Percentiles rank a stretch among this genome's conserved stretches.
phyloP scores from a whole-genome alignment of 352 stramenopile genomes.

The Thraustotheca clavata region DNA sequence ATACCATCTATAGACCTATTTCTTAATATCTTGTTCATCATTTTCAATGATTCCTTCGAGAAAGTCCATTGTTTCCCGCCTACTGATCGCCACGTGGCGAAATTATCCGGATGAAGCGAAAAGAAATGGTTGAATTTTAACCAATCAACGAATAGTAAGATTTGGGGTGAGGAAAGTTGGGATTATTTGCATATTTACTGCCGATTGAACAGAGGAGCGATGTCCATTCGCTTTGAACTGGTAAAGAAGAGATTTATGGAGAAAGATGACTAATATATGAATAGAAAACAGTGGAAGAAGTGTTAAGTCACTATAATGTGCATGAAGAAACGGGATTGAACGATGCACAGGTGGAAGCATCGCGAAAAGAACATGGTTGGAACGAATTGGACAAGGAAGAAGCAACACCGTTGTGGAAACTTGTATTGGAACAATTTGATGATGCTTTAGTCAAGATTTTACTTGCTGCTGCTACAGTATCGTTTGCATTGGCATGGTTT shows the following conservation, averaged over 20 bases:
- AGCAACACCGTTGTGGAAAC: slow-evolving; percentile 83
- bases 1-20: no score
- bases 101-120: not conserved
- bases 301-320: slow-evolving; percentile 71
- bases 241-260: not conserved
- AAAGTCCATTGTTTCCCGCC: no score
- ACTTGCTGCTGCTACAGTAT: slow-evolving; percentile 92
- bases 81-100: no score
- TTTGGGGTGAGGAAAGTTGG: not conserved
- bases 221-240: slow-evolving; percentile 18
- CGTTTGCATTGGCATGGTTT: slow-evolving; percentile 89
- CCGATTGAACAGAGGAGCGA: slow-evolving; percentile 1
- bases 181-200: slow-evolving; percentile 5
- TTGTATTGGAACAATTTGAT: slow-evolving; percentile 98
- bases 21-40: no score
- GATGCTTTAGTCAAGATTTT: slow-evolving; percentile 98
- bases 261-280: not conserved
- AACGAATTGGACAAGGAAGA: slow-evolving; percentile 90
- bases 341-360: slow-evolving; percentile 42
- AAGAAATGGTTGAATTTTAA: slow-evolving; percentile 1
- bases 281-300: slow-evolving; percentile 51
- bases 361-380: slow-evolving; percentile 50
- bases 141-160: not conserved
- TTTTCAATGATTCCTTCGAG: no score
- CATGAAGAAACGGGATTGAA: slow-evolving; percentile 48